Evolutionary conservation across 2,329 filamentous ascomycete species (phyloP), one percentile per base, ranked within the genome.

Genomic region (Aspergillus terreus): DNA sequence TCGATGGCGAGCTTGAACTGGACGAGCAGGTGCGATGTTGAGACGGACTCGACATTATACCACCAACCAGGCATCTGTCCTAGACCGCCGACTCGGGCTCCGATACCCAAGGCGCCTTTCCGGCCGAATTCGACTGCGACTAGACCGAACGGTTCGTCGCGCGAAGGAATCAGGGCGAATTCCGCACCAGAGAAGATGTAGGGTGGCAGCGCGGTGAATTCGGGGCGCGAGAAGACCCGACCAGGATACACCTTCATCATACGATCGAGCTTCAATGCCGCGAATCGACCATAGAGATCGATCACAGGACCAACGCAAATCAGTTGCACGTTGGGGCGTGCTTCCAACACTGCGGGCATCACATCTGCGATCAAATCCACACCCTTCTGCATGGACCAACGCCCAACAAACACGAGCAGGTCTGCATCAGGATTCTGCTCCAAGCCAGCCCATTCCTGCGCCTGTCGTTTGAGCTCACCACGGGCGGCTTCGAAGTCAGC

Each of bases 51-150:
- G 49, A 87, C 80, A 0, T 83, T 86, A 65, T 82, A 87, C 84
- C 84, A 87, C 80, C 83, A 86, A 21, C 84, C 84, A 17, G 84
- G 84, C 83, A 87, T 86, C 62, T 85, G 81, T n/a, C 84, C 83
- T 17, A 87, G 75, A 48, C 84, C 84, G 57, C 84, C 84, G 32
- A 87, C 84, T 47, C 83, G 76, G 38, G 83, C 82, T 42, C 84
- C 84, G 50, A 87, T 82, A 58, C 84, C 84, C 40, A 87, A 74
- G 17, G 84, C 84, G 60, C 84, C 84, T 64, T 87, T 86, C 19
- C 84, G 76, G 50, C 84, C 84, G 57, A 87, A 87, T 61, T 87
- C 84, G 40, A 87, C 84, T 23, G 84, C 84, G 4, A 87, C 84
- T 25, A 87, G 71, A 46, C 84, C 84, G 58, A 87, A 87, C 0